Percentiles rank a stretch among this genome's conserved stretches.
These are phyloP conservation scores for Penicillium rolfsii DNA, from an alignment of 2,329 filamentous ascomycete genomes.

Conservation along the genomic window DNA sequence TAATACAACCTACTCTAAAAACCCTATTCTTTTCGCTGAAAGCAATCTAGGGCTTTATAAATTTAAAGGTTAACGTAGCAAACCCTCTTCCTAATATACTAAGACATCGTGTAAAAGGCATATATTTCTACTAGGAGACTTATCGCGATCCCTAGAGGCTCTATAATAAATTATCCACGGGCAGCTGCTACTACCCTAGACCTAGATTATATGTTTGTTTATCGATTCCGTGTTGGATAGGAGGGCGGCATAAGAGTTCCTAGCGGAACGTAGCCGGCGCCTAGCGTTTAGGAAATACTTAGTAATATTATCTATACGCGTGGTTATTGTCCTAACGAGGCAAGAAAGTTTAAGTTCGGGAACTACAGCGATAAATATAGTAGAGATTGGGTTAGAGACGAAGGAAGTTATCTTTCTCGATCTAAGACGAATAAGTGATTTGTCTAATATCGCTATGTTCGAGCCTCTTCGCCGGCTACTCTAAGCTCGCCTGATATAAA, in stretches of 20 bases:
- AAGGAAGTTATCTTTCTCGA: conserved; percentile 11
- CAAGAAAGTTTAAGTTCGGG: conserved; percentile 1
- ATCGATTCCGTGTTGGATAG: conserved; percentile 18
- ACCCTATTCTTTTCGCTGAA: not conserved
- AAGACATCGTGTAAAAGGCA: not conserved
- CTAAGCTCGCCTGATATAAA: conserved; percentile 10
- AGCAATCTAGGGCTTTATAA: not conserved
- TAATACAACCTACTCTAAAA: not conserved
- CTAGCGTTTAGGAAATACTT: conserved; percentile 4
- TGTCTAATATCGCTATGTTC: conserved; percentile 19
- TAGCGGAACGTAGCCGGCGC: conserved; percentile 6
- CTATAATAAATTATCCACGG: not conserved
- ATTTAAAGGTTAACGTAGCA: not conserved
- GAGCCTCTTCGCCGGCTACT: conserved; percentile 21
- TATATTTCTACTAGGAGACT: not conserved
- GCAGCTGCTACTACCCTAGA: conserved; percentile 16
- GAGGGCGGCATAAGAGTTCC: conserved; percentile 6
- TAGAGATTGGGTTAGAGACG: not conserved
- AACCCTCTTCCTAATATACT: not conserved
- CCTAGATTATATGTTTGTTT: conserved; percentile 22
- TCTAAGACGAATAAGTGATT: conserved; percentile 15
- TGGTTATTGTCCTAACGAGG: conserved; percentile 18
- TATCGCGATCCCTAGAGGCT: not conserved
- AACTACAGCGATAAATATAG: not conserved
- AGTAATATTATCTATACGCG: not conserved